Base-by-base conservation (phyloP, 768 basidiomycete species). In the Leccinum aurantiacum region DNA sequence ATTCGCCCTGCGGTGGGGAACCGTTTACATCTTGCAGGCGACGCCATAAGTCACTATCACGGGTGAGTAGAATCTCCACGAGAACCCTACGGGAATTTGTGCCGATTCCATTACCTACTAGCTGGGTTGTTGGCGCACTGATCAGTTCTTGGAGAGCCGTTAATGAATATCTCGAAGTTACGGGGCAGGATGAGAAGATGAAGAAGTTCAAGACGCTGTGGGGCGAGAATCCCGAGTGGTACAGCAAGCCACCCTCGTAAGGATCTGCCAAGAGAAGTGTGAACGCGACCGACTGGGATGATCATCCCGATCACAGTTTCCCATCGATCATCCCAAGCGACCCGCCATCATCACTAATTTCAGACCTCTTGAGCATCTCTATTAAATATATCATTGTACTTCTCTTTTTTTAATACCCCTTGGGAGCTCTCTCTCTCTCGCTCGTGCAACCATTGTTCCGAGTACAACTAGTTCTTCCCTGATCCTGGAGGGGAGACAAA, bases 1-100 rank as follows among this genome's bases (percentile, higher is more conserved):
- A 44, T 3, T 0, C 41, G n/a, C n/a, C 41, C 41, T 44, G 41
- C n/a, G 9, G 41, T 9, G 10, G n/a, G n/a, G n/a, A 44, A n/a
- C 9, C n/a, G 41, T 44, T 3, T 44, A 10, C 41, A 44, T 9
- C 10, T 44, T 44, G 75, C 41, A 10, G 41, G 41, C 2, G 41
- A 44, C 1, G n/a, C 41, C 2, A 44, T 44, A n/a, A 44, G n/a
- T 44, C n/a, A 2, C 8, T 5, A 44, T 44, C 41, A 44, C 4
- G 41, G 41, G 41, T 44, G 41, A n/a, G 41, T 10, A 44, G 4
- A 2, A 10, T 44, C 5, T 44, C 38, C 15, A 14, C 9, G n/a
- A n/a, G 41, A 44, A 44, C 9, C 9, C 17, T 10, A 19, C n/a
- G 0, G 10, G 2, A 3, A 15, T 15, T 2, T 5, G n/a, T 44